Percentiles rank a stretch among this genome's conserved stretches.
phyloP scores from a whole-genome alignment of 768 basidiomycete species.

The Strobilomyces dryophilus region DNA sequence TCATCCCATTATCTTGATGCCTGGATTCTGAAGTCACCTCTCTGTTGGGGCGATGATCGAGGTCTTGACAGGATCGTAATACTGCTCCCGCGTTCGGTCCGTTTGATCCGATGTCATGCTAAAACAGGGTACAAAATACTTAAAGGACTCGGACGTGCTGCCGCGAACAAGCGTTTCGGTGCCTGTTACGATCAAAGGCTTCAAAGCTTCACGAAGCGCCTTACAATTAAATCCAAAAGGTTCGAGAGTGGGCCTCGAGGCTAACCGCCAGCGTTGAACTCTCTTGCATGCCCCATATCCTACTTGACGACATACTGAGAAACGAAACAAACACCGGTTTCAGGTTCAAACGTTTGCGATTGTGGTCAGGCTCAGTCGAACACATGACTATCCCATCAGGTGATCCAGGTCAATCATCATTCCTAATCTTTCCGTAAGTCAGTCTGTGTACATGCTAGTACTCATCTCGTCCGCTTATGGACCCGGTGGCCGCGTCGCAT shows the following conservation, averaged over 20 bases:
- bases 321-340: not conserved
- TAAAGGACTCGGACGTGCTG: not conserved
- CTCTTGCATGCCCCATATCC: not conserved
- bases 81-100: not conserved
- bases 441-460: too few species aligned
- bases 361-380: not conserved
- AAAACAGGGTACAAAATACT: not conserved
- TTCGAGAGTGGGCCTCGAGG: not conserved
- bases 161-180: not conserved
- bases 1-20: not conserved
- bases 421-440: not conserved
- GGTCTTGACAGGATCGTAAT: not conserved
- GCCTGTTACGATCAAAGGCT: not conserved
- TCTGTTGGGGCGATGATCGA: too few species aligned
- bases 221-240: constrained; percentile 4
- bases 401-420: not conserved
- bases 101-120: not conserved
- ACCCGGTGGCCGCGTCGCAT: not conserved
- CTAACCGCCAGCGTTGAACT: not conserved
- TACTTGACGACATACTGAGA: not conserved
- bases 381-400: not conserved
- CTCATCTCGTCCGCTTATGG: not conserved
- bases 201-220: not conserved
- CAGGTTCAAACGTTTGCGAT: not conserved
- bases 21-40: not conserved